These are phyloP conservation scores for Teunomyces barrocoloradensis DNA, from an alignment of 805 yeast species.

Conservation along the genomic window DNA sequence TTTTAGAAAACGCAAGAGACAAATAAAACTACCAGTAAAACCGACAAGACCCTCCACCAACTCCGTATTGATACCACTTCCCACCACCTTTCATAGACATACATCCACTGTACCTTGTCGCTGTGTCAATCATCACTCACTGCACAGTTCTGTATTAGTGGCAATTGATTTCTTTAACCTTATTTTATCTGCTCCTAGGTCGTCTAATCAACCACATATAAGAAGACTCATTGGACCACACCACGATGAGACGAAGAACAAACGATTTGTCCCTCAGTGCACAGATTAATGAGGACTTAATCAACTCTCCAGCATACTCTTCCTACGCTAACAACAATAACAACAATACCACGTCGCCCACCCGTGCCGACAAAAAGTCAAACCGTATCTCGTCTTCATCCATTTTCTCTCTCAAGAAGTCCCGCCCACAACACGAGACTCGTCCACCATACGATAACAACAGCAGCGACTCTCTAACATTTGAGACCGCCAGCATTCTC, in stretches of 20 bases:
- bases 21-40: background rate
- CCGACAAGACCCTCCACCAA: background rate
- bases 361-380: constrained; percentile 7
- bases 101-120: background rate
- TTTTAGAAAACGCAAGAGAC: background rate
- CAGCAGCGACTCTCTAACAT: constrained; percentile 31
- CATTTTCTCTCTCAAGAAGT: constrained; percentile 34
- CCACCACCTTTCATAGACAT: background rate
- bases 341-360: constrained; percentile 9
- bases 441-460: constrained; percentile 15
- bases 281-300: constrained; percentile 22
- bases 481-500: constrained; percentile 30
- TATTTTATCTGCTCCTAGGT: background rate
- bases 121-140: background rate
- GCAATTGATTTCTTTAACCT: background rate
- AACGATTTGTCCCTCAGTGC: constrained; percentile 5
- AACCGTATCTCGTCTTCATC: constrained; percentile 34
- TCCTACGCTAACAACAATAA: constrained; percentile 11
- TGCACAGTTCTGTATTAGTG: background rate
- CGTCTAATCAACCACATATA: background rate
- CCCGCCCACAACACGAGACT: constrained; percentile 13
- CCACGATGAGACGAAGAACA: constrained; percentile 8
- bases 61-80: background rate
- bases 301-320: constrained; percentile 27
- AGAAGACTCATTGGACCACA: background rate